These are phyloP conservation scores for Aspergillus steynii DNA, from an alignment of 495 filamentous ascomycete genomes.

Conservation along the genomic window DNA sequence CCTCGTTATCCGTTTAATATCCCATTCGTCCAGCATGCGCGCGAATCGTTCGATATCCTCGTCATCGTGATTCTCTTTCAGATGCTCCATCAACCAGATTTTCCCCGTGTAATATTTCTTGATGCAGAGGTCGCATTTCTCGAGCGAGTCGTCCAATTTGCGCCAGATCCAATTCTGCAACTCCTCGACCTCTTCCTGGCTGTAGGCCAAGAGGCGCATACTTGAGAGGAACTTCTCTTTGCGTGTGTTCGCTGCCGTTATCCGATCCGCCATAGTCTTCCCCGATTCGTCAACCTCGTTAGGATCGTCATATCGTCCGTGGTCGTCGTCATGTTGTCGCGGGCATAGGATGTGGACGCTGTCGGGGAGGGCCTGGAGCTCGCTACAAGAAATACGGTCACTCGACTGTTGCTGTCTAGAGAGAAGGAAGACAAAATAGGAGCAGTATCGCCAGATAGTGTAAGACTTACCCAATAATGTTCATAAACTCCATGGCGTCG, in stretches of 20 bases:
- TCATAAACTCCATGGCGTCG: constrained; percentile 44
- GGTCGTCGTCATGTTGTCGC: constrained; percentile 47
- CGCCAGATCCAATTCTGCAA: constrained; percentile 59
- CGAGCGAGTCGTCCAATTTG: constrained; percentile 57
- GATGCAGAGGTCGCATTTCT: constrained; percentile 76
- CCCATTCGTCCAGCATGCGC: constrained; percentile 55
- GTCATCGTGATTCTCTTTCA: constrained; percentile 63
- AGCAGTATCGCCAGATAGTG: neutral
- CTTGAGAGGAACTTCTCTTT: constrained; percentile 60
- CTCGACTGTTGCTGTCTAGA: constrained; percentile 1
- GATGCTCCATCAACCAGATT: constrained; percentile 58
- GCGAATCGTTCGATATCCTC: constrained; percentile 60
- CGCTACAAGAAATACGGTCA: constrained; percentile 23
- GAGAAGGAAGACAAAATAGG: neutral
- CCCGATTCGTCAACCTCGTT: constrained; percentile 32
- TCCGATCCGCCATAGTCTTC: constrained; percentile 35
- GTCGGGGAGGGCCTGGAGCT: constrained; percentile 47
- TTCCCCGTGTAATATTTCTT: constrained; percentile 76
- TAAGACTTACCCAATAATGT: constrained; percentile 40
- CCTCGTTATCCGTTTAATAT: constrained; percentile 60
- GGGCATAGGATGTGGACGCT: constrained; percentile 53
- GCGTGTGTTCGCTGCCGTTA: constrained; percentile 51
- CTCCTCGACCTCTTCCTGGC: constrained; percentile 57
- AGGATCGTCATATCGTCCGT: constrained; percentile 54
- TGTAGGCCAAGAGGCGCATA: constrained; percentile 67